Base-by-base conservation (phyloP, 768 basidiomycete species). In the Kwoniella heveanensis region DNA sequence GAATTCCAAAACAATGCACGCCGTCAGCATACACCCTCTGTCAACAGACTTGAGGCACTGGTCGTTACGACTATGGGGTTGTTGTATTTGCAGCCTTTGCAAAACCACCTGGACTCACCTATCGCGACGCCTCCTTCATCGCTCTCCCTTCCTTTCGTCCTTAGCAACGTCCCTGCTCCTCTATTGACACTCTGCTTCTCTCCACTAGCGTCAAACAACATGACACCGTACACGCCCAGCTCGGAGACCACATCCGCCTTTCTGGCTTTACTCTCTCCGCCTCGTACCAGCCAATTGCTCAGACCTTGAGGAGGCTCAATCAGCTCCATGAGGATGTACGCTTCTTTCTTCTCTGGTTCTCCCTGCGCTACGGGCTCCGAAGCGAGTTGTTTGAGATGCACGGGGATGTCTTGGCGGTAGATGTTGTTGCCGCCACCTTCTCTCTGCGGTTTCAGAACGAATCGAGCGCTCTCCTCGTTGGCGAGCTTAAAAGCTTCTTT, bases 361-460 rank as follows among this genome's bases (percentile, higher is more conserved):
- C 72, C 72, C 2, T 60, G 39, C 29, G 57, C 64, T 2, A 36
- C 26, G n/a, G 57, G 55, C n/a, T 48, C 59, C n/a, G 71, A 78
- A 0, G 85, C 84, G 2, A 97, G 82, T 6, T 73, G 73, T 15
- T 88, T 86, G 1, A 99, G 82, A 80, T 92, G 92, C 0, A 82
- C 67, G 0, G 90, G 90, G 53, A 97, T 95, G 52, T 87, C 86
- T 2, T 82, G 82, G 64, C 90, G 89, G 81, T 97, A 98, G 25
- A 98, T 85, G 71, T 99, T 99, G 72, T 97, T 96, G 8, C 95
- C 95, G 0, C 95, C 95, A 1, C 95, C 95, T 82, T 99, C 95
- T n/a, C 94, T 85, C 78, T 98, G 95, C 0, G 95, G 95, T 79
- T 99, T 99, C 52, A 99, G 84, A 1, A 98, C 95, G 26, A 92